Evolutionary conservation across 2,329 filamentous ascomycete genomes (phyloP), one percentile per base, ranked within the genome.

Genomic region (Ascochyta koolunga): DNA sequence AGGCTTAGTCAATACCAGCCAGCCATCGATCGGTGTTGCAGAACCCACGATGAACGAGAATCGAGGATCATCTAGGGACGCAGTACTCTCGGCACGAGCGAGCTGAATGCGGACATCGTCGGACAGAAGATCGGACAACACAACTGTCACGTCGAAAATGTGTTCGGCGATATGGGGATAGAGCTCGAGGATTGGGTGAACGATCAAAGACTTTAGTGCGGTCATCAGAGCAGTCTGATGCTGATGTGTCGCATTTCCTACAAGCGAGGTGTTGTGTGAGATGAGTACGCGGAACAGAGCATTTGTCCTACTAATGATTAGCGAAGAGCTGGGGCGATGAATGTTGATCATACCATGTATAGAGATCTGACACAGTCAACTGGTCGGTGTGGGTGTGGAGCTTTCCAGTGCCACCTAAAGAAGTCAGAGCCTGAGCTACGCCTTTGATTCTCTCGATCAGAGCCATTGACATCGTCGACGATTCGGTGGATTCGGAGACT

Each of bases 131-230:
- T 81, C 79, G 15, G 76, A 75, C 13, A 80, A 63, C 19, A 72
- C 58, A 1, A 75, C 69, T 15, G 77, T 71, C 6, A 79, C 71
- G 54, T 81, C 79, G 59, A 78, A 76, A 18, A 80, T 60, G 54
- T 76, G 72, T 51, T 80, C 76, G 1, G 72, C 63, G 5, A 73
- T 71, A 2, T 59, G 54, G 11, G 70, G 72, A 29, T 70, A 71
- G 7, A 56, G 50, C 44, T 73, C 71, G n/a, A 80, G 62, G 10
- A 60, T 61, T 0, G 76, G 69, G 40, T 78, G 70, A 13, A 67
- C 62, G 21, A 79, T 64, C 7, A 81, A 59, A 3, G 66, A 55
- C 45, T 72, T 74, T 11, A 81, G 67, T 5, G 70, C 62, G 54
- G 60, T 64, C 56, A 74, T 62, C 5, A 74, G 61, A 53, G 69